phyloP scores from a whole-genome alignment of 1,139 yeast species.

The Meyerozyma athensensis region DNA sequence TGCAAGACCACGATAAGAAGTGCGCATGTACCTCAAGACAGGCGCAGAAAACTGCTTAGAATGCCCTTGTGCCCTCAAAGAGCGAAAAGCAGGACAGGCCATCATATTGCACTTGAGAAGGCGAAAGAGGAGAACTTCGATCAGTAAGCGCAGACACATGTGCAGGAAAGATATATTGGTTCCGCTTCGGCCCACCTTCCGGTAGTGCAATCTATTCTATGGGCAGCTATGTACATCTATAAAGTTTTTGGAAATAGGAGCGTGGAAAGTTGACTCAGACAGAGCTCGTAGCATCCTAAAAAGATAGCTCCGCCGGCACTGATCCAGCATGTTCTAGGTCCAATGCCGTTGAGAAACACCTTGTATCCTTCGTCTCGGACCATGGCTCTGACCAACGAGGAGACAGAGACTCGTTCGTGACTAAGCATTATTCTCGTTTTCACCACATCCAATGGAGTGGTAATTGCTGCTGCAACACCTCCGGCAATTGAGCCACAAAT shows the following conservation, averaged over 20 bases:
- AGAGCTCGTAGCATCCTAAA: conserved; percentile 86
- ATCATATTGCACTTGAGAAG: background rate
- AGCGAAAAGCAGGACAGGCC: conserved; percentile 1
- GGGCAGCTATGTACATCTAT: too few relatives aligned
- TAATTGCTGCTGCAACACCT: conserved; percentile 86
- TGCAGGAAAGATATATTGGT: too few relatives aligned
- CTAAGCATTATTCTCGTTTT: conserved; percentile 88
- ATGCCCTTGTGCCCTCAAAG: background rate
- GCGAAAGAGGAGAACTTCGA: background rate
- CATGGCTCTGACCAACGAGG: conserved; percentile 43
- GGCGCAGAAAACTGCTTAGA: background rate
- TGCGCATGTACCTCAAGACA: background rate
- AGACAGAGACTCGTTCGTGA: conserved; percentile 44
- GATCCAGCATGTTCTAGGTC: conserved; percentile 96
- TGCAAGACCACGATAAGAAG: background rate
- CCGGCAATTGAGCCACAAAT: conserved; percentile 94
- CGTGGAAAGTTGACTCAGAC: conserved; percentile 25
- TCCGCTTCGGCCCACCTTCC: too few relatives aligned
- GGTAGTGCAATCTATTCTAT: too few relatives aligned
- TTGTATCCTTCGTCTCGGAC: conserved; percentile 59
- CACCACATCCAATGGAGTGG: conserved; percentile 90
- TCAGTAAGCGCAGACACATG: background rate
- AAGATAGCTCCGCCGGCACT: conserved; percentile 98
- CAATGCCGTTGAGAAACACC: conserved; percentile 78
- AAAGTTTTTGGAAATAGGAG: too few relatives aligned